Evolutionary conservation across 129 eudicot species (phyloP).

Genomic region (Mikania micrantha): DNA sequence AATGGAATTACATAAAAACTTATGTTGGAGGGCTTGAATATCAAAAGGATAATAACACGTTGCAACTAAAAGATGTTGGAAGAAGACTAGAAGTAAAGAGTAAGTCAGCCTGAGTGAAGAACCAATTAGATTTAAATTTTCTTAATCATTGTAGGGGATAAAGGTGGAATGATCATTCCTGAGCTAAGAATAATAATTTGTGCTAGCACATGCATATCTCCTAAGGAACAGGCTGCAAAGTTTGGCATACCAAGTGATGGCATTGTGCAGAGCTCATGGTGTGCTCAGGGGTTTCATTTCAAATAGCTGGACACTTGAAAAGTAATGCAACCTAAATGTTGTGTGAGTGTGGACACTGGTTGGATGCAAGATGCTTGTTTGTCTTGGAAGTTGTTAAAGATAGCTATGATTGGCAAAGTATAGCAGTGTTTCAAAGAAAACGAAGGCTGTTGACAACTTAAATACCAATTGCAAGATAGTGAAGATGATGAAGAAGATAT

Average conservation of each 20-base stretch:
- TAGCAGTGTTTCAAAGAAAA: not conserved
- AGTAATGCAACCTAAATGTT: not conserved
- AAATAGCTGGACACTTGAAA: no score
- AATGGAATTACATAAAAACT: not conserved
- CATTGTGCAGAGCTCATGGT: no score
- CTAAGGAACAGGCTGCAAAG: no score
- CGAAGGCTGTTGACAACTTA: not conserved
- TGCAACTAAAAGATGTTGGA: not conserved
- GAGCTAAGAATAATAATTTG: no score
- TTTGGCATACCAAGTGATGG: no score
- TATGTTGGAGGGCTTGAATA: not conserved
- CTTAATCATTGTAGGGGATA: not conserved
- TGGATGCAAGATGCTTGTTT: not conserved
- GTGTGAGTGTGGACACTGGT: not conserved
- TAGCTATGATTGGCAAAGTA: not conserved
- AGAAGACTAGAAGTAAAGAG: not conserved
- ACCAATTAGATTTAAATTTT: not conserved
- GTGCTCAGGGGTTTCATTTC: no score
- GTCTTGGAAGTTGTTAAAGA: not conserved
- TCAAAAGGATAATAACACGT: not conserved
- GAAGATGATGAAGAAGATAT: not conserved
- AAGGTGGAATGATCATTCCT: no score
- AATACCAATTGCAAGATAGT: not conserved
- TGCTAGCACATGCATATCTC: no score
- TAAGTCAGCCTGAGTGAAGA: not conserved